Evolutionary conservation across 352 stramenopile genomes (phyloP), one percentile per base, ranked within the genome.

Genomic region (Pythium monospermum): DNA sequence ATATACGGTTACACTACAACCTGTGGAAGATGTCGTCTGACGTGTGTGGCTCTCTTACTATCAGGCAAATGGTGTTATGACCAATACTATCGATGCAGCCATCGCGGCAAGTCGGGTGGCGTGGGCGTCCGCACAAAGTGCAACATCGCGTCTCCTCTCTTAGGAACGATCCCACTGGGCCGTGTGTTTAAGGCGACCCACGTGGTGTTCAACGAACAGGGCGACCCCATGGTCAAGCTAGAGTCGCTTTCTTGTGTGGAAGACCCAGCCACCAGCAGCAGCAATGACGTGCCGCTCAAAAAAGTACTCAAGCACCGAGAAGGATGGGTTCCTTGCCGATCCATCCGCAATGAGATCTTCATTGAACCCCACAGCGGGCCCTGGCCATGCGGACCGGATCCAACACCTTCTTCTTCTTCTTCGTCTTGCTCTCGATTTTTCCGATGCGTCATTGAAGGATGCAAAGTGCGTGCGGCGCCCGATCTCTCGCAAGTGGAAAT

Each of bases 371-470:
- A 88, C 43, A 21, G 46, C 44, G 74, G 79, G 2, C 71, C 79
- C 23, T 89, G 58, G 58, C 12, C 30, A 4, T 18, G 12, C 26
- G 13, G 13, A 22, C 13, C 21, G 16, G 31, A 6, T 36, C 5
- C 47, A 19, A 35, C 49, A 13, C 3, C 22, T 12, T 38, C 28
- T 4, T 19, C 15, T 28, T 18, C 7, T 35, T n/a, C 13, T 28
- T 10, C 1, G 18, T n/a, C 4, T 57, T 18, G 7, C 8, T 28
- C 53, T 25, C 64, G 64, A 7, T 87, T 69, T 46, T 90, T 71
- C 23, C 62, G 77, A 3, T 90, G 79, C 50, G 79, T 88, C 3
- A 76, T 90, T 25, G 79, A 90, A 73, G 79, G 79, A 41, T 90
- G 79, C 51, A 90, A 90, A 45, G 79, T 69, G 21, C 76, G 79